Evolutionary conservation across 148 eudicot species (phyloP), one percentile per base, ranked within the genome.

Genomic region (Drosera capensis): DNA sequence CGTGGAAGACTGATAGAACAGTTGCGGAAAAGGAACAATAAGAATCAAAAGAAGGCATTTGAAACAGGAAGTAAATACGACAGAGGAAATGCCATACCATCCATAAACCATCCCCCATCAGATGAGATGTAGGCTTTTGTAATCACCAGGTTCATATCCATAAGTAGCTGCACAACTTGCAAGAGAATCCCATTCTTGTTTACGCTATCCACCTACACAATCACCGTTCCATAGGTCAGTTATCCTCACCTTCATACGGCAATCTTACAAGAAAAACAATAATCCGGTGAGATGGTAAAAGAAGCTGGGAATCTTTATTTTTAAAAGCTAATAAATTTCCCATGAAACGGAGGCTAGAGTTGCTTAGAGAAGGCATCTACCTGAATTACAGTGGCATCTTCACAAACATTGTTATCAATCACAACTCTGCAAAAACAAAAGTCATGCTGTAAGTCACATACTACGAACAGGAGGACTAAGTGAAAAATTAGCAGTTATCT

Each of bases 31-130:
- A 58, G 7, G 15, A 29, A 11, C 18, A 31, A 23, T 0, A 31
- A n/a, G 19, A 21, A 23, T 16, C 5, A 14, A 14, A 9, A 37
- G 23, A 42, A 34, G 34, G 17, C 0, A 26, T 7, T 14, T 13
- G 20, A 42, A 20, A 26, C 5, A 19, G 26, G 11, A 39, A 14
- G 1, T 20, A 37, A 12, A 28, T 11, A 28, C 11, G 31, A 6
- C 31, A 28, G 31, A 28, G 31, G 31, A 28, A 28, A 28, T 28
- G 31, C 25, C 63, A 20, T 67, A 85, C 95, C 95, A 57, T 85
- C 95, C 95, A 86, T 86, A 59, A 86, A 80, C 95, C 95, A 86
- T 55, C 92, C 86, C 7, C 95, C 95, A 62, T 86, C 95, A 9
- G 95, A 80, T 20, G 92, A 86, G 56, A 86, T 68, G 68, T 86